Evolutionary conservation across 73 alveolate genomes (phyloP), one percentile per base, ranked within the genome.

Genomic region (Paramecium tetraurelia): DNA sequence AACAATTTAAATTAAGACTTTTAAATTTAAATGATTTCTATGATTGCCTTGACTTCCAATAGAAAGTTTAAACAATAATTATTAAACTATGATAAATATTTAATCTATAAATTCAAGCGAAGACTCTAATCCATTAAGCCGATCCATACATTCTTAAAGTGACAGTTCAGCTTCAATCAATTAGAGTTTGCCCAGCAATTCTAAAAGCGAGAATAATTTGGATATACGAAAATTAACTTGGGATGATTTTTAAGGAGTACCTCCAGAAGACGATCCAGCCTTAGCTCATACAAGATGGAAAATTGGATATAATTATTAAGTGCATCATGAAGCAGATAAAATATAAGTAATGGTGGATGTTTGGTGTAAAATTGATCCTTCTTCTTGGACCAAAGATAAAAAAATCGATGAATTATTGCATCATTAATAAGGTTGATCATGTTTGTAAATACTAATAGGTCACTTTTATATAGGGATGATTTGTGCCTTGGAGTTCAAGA

Each of bases 331-430:
- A 11, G 90, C 33, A 10, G 90, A 80, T 80, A 41, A 80, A 8
- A 41, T 80, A 12, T 41, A 27, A 22, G 70, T 80, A 8, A 20
- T 24, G 16, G 90, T 80, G 24, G 90, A 80, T 80, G 90, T 44
- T 41, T 80, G 90, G 90, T 80, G 90, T 80, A 80, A 80, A 27
- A 48, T 80, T 24, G 90, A 80, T 20, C 90, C 90, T 2, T 44
- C 90, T 10, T 80, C 90, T 16, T 80, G 90, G 90, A 63, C 31
- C 2, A 80, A 14, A 80, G 33, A 21, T 0, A 20, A 48, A 27
- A 27, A 0, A 46, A n/a, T 44, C 4, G 29, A 41, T 21, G 90
- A 80, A 44, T 35, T 80, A 11, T 35, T 80, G 16, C 48, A 80
- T 43, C 90, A 80, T 80, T 24, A 80, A 80, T 80, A 80, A 46